Base-by-base conservation (phyloP, 108 stramenopile species). In the Pseudonitzschia multiseries region DNA sequence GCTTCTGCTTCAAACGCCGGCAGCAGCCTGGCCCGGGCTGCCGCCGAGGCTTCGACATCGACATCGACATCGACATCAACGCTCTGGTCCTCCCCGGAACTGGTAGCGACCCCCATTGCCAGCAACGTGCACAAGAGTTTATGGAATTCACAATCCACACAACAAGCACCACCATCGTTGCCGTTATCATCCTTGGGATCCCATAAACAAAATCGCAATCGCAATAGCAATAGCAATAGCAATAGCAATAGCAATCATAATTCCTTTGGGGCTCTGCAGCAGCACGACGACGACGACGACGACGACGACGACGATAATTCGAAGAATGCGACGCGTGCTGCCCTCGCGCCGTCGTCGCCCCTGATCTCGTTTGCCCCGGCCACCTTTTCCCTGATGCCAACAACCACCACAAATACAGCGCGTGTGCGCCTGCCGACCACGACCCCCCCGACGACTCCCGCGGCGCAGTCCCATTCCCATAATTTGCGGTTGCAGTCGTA, bases 21-120 rank as follows among this genome's bases (percentile, higher is more conserved):
- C 0, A 62, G 61, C 36, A 62, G 61, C 29, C 36, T 62, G 29
- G 61, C 61, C 36, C 61, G 61, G 17, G 61, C 61, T 26, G 61
- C 61, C 2, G 61, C 61, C 13, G 61, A n/a, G n/a, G n/a, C n/a
- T n/a, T n/a, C n/a, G n/a, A n/a, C n/a, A n/a, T n/a, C n/a, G n/a
- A n/a, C n/a, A n/a, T n/a, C n/a, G n/a, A n/a, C n/a, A n/a, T n/a
- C n/a, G n/a, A n/a, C n/a, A n/a, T n/a, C n/a, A n/a, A n/a, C n/a
- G n/a, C n/a, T n/a, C n/a, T n/a, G n/a, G n/a, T n/a, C n/a, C n/a
- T n/a, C n/a, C n/a, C n/a, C n/a, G n/a, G n/a, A n/a, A n/a, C n/a
- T n/a, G n/a, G n/a, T n/a, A 17, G 9, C 10, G 22, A 56, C 54
- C 4, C 54, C 54, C n/a, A 20, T 62, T 40, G 0, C 29, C 61